A percentile compares a stretch with the other conserved stretches of the same genome.
phyloP scores from a whole-genome alignment of 2,329 filamentous ascomycete species.

The Teratosphaeria gauchensis region DNA sequence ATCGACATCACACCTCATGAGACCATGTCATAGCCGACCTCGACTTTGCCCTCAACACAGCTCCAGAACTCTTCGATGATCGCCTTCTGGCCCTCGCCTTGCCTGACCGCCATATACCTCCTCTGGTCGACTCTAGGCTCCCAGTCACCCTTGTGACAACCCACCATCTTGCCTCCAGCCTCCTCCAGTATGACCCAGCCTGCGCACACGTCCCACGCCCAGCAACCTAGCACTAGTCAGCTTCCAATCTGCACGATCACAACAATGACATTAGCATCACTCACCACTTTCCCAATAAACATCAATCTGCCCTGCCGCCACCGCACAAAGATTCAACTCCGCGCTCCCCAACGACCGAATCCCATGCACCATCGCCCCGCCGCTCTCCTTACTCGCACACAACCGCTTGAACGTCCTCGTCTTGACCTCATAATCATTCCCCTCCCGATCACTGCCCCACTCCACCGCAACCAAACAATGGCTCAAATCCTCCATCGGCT shows the following conservation, averaged over 20 bases:
- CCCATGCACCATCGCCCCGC: conserved; percentile 65
- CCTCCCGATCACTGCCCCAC: conserved; percentile 59
- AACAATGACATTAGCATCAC: background rate
- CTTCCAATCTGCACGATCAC: too few species aligned
- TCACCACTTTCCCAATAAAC: conserved; percentile 60
- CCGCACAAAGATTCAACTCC: conserved; percentile 63
- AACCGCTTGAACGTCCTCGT: conserved; percentile 51
- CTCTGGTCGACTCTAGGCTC: conserved; percentile 46
- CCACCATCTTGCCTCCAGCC: conserved; percentile 62
- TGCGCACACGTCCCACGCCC: conserved; percentile 78
- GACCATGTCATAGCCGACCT: conserved; percentile 28
- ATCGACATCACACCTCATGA: background rate
- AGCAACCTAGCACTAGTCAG: conserved; percentile 49
- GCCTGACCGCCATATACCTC: conserved; percentile 43
- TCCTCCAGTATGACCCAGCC: conserved; percentile 68
- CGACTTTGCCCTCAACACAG: conserved; percentile 34
- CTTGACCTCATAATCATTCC: conserved; percentile 63
- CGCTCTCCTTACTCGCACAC: conserved; percentile 32
- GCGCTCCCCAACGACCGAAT: conserved; percentile 63
- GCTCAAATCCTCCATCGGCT: conserved; percentile 51
- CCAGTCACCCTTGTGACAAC: conserved; percentile 67
- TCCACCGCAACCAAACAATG: conserved; percentile 59
- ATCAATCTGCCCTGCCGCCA: conserved; percentile 63
- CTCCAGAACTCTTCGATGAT: conserved; percentile 42
- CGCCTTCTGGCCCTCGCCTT: conserved; percentile 35